Percentiles rank a stretch among this genome's conserved stretches.
Evolutionary conservation across 2,329 filamentous ascomycete genomes (phyloP).

Genomic region (Dryadomyces quercus-mongolicae): DNA sequence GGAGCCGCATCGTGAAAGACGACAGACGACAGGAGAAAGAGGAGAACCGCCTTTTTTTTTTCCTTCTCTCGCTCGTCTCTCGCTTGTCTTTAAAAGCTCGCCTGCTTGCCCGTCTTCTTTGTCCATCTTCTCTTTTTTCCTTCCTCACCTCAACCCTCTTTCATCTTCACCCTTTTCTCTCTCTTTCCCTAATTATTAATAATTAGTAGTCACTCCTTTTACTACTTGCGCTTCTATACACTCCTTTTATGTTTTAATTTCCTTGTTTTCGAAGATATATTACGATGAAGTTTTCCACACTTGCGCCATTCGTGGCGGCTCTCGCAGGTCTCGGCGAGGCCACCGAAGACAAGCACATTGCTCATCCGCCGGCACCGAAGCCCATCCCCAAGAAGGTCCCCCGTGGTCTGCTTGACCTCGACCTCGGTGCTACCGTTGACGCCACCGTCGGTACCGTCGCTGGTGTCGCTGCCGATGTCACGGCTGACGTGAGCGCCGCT

Average conservation of each 20-base stretch:
- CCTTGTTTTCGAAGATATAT: constrained; percentile 1
- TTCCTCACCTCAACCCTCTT: not conserved
- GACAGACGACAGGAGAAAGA: no score
- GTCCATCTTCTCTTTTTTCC: not conserved
- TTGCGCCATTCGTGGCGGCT: constrained; percentile 8
- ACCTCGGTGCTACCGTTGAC: not conserved
- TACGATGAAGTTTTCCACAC: constrained; percentile 7
- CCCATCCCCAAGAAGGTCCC: not conserved
- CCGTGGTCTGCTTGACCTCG: not conserved
- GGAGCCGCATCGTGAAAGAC: no score
- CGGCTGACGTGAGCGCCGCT: not conserved
- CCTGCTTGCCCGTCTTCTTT: not conserved
- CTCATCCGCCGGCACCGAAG: not conserved
- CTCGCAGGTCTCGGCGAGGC: constrained; percentile 10
- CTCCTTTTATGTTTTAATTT: not conserved
- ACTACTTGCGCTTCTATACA: not conserved
- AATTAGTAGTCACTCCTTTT: not conserved
- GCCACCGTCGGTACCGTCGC: not conserved
- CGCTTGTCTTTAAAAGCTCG: not conserved
- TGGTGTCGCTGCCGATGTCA: not conserved
- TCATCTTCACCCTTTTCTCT: not conserved
- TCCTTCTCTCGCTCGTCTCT: no score
- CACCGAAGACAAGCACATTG: constrained; percentile 1
- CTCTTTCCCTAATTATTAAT: not conserved
- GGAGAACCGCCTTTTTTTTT: no score